phyloP scores from a whole-genome alignment of 2,329 filamentous ascomycete genomes.

The Claviceps humidiphila region DNA sequence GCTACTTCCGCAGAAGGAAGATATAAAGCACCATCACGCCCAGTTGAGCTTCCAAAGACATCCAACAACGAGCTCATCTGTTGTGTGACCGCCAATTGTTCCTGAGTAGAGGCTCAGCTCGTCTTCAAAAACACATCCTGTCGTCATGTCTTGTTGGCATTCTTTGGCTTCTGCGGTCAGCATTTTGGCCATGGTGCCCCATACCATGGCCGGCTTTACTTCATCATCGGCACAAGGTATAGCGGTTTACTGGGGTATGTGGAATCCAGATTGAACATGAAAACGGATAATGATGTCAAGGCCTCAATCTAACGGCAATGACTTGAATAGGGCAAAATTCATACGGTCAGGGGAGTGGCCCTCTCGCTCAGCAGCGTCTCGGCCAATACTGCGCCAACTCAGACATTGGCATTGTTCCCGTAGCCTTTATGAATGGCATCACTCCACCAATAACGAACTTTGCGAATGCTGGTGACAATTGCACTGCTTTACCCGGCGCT shows the following conservation, averaged over 20 bases:
- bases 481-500: constrained; percentile 37
- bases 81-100: neutral
- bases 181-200: constrained; percentile 15
- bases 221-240: constrained; percentile 37
- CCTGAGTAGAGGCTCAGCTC: neutral
- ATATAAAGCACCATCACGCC: neutral
- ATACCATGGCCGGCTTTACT: constrained; percentile 29
- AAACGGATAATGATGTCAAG: neutral
- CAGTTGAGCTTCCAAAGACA: neutral
- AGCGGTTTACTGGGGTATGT: constrained; percentile 52
- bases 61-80: neutral
- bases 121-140: neutral
- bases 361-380: constrained; percentile 7
- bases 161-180: constrained; percentile 7
- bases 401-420: constrained; percentile 35
- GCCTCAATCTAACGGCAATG: neutral
- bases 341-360: constrained; percentile 20
- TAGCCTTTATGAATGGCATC: constrained; percentile 50
- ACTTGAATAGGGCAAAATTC: constrained; percentile 43
- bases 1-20: neutral
- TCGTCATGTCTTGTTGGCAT: neutral
- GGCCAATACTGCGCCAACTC: constrained; percentile 6
- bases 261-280: neutral
- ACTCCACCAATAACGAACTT: constrained; percentile 47
- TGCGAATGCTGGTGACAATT: constrained; percentile 48